Evolutionary conservation across 768 basidiomycete species (phyloP).

Genomic region (Lyophyllum semitale): DNA sequence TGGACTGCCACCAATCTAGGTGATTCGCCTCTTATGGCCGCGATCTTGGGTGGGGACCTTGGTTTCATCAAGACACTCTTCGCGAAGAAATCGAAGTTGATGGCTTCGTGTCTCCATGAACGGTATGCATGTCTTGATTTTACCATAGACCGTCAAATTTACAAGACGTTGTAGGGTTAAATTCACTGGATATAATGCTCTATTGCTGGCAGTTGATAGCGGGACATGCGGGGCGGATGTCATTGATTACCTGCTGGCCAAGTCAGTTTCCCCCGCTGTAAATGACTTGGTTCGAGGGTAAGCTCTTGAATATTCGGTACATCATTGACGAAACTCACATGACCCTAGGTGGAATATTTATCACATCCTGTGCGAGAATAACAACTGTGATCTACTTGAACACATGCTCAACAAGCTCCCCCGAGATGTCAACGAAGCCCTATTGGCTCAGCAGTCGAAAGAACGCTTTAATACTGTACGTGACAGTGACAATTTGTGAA

Average conservation of each 20-base stretch:
- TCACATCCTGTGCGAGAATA: constrained; percentile 42
- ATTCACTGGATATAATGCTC: constrained; percentile 44
- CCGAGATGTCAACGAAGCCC: constrained; percentile 41
- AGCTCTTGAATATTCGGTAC: constrained; percentile 5
- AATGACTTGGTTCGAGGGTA: constrained; percentile 46
- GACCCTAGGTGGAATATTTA: constrained; percentile 58
- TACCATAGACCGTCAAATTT: constrained; percentile 3
- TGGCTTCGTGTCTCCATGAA: constrained; percentile 42
- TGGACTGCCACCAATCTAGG: constrained; percentile 48
- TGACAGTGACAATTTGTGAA: neutral
- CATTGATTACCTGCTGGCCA: constrained; percentile 53
- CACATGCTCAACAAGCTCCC: constrained; percentile 53
- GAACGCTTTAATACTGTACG: constrained; percentile 47
- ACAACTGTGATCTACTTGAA: constrained; percentile 33
- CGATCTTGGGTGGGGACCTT: constrained; percentile 36
- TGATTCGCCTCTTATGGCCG: constrained; percentile 54
- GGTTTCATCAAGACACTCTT: constrained; percentile 48
- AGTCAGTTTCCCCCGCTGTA: constrained; percentile 44
- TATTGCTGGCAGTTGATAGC: constrained; percentile 42
- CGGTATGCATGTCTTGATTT: constrained; percentile 28
- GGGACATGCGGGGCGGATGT: constrained; percentile 27
- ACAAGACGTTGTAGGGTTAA: constrained; percentile 37
- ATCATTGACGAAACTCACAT: neutral
- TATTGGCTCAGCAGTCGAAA: constrained; percentile 50
- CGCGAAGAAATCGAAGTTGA: constrained; percentile 40